These are phyloP conservation scores for Zasmidium cellare DNA, from an alignment of 2,329 filamentous ascomycete species.

Conservation along the genomic window DNA sequence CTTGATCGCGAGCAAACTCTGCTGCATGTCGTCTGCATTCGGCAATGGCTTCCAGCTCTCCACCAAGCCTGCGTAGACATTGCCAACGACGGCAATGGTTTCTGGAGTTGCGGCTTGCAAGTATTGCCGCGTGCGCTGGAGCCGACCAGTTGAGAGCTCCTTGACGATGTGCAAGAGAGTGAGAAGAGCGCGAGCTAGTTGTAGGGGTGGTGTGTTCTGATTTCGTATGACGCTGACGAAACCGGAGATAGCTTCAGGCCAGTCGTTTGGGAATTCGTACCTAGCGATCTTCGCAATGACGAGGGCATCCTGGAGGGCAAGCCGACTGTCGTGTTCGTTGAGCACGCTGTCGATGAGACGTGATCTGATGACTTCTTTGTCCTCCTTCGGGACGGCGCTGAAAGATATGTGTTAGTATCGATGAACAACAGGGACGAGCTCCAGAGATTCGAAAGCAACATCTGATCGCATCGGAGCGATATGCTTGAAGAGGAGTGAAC, in stretches of 20 bases:
- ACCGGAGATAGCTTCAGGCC: conserved; percentile 59
- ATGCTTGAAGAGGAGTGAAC: too few species aligned
- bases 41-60: conserved; percentile 58
- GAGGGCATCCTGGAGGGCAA: conserved; percentile 86
- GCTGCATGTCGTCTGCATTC: conserved; percentile 62
- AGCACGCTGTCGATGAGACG: conserved; percentile 75
- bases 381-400: conserved; percentile 63
- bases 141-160: conserved; percentile 77
- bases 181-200: conserved; percentile 70
- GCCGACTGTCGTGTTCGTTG: conserved; percentile 69
- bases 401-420: not conserved
- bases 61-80: conserved; percentile 74
- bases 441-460: too few species aligned
- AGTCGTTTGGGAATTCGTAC: conserved; percentile 85
- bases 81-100: conserved; percentile 74
- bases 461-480: too few species aligned
- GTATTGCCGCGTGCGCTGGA: conserved; percentile 72
- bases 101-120: conserved; percentile 79
- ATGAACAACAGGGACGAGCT: too few species aligned
- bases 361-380: conserved; percentile 75
- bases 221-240: conserved; percentile 64
- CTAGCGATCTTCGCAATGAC: conserved; percentile 84
- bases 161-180: conserved; percentile 86
- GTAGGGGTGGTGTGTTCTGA: conserved; percentile 40
- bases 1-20: conserved; percentile 77